Conservation (phyloP, 2,329 filamentous ascomycete genomes). For the Phoma sp. region DNA sequence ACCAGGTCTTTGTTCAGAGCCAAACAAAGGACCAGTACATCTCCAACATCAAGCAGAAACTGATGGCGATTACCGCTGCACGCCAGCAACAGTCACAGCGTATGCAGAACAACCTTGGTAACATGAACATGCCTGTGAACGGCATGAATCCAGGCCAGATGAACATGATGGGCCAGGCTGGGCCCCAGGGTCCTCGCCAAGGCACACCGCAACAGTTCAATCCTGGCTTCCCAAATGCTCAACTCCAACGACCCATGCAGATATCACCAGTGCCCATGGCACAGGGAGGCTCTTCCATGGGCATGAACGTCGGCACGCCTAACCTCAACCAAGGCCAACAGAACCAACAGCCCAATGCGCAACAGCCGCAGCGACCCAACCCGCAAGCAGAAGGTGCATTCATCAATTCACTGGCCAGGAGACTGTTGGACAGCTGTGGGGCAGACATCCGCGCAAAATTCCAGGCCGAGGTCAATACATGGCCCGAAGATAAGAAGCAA, state of each 20-base stretch:
- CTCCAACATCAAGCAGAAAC: conserved; percentile 37
- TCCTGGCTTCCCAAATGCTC: conserved; percentile 54
- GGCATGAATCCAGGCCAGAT: conserved; percentile 42
- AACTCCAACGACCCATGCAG: conserved; percentile 59
- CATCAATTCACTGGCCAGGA: conserved; percentile 55
- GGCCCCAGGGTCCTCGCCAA: conserved; percentile 42
- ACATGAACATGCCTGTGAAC: conserved; percentile 38
- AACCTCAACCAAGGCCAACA: conserved; percentile 39
- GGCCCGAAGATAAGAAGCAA: conserved; percentile 56
- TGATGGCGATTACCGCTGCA: conserved; percentile 36
- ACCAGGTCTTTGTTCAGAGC: conserved; percentile 31
- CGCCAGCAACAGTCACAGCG: conserved; percentile 39
- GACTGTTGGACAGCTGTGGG: conserved; percentile 56
- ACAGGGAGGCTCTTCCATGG: conserved; percentile 41
- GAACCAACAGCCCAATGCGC: conserved; percentile 42
- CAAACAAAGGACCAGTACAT: conserved; percentile 43
- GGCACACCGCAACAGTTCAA: conserved; percentile 53
- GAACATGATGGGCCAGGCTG: conserved; percentile 46
- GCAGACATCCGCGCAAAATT: conserved; percentile 57
- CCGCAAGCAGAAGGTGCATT: conserved; percentile 30
- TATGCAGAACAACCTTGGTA: conserved; percentile 32
- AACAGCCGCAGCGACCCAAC: conserved; percentile 31
- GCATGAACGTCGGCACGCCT: conserved; percentile 35
- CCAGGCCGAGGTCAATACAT: conserved; percentile 49
- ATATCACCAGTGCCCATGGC: conserved; percentile 55